Conservation (phyloP, 768 basidiomycete species). For the Serpula lacrymans region DNA sequence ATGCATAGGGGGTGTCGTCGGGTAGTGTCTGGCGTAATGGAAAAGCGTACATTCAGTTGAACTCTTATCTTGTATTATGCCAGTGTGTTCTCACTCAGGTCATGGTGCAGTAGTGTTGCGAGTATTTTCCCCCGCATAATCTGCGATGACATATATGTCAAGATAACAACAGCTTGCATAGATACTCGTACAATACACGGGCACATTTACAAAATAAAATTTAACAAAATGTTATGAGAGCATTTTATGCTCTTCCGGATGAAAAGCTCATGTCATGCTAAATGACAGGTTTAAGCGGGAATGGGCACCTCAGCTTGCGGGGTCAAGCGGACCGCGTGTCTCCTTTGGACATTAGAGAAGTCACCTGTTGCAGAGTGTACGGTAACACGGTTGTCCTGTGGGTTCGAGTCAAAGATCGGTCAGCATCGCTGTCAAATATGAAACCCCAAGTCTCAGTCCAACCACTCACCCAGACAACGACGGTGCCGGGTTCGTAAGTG, state of each 20-base stretch:
- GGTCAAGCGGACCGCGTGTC: conserved; percentile 47
- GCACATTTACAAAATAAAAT: no score
- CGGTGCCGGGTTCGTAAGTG: conserved; percentile 48
- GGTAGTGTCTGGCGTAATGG: no score
- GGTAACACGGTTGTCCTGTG: conserved; percentile 45
- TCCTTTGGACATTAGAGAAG: conserved; percentile 32
- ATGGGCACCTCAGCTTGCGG: conserved; percentile 49
- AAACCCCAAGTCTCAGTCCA: background rate
- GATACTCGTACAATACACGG: no score
- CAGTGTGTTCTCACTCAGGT: no score
- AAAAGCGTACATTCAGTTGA: no score
- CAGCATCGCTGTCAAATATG: background rate
- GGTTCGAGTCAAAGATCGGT: background rate
- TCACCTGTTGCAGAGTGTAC: conserved; percentile 44
- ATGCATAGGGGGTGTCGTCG: no score
- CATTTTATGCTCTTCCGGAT: background rate
- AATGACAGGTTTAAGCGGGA: conserved; percentile 18
- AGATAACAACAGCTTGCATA: no score
- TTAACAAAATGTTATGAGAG: no score
- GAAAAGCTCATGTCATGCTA: background rate
- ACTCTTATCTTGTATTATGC: no score
- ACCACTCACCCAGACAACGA: conserved; percentile 50
- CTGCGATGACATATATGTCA: no score
- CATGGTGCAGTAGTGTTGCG: no score
- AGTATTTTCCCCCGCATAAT: no score